Evolutionary conservation across 139 green algal species (phyloP).

Genomic region (Edaphochlamys debaryana): DNA sequence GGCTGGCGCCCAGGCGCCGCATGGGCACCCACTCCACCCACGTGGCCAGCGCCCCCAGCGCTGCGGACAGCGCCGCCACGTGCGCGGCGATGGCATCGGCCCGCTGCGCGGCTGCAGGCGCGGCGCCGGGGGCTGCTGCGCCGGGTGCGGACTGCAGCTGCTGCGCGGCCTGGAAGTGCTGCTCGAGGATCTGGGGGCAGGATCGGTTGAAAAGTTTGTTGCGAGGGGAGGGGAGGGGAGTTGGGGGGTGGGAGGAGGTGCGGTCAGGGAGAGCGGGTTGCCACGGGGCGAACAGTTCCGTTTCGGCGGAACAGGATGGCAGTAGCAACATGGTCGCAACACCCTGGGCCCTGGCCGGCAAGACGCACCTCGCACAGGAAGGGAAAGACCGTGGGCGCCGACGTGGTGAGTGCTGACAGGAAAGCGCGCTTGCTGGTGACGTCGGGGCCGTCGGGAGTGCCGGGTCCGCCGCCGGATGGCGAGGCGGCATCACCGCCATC

Average conservation of each 20-base stretch:
- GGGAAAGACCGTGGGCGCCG: conserved; percentile 65
- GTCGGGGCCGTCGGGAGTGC: conserved; percentile 11
- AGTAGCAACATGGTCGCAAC: too few species aligned
- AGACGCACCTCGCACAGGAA: conserved; percentile 75
- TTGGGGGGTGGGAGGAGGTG: too few species aligned
- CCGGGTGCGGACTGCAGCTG: neutral
- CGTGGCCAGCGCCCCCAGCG: conserved; percentile 56
- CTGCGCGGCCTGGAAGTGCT: conserved; percentile 55
- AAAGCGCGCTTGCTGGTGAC: conserved; percentile 68
- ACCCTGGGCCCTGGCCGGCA: too few species aligned
- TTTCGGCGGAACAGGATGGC: too few species aligned
- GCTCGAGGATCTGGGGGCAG: conserved; percentile 48
- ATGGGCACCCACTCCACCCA: conserved; percentile 83
- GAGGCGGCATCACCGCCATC: neutral
- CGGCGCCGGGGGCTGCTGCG: neutral
- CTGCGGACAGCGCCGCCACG: conserved; percentile 54
- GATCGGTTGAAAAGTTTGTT: too few species aligned
- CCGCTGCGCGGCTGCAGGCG: neutral
- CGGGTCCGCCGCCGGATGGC: neutral
- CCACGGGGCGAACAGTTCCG: too few species aligned
- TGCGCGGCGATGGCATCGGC: neutral
- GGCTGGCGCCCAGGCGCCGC: conserved; percentile 53
- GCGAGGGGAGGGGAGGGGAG: neutral
- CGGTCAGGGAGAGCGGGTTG: too few species aligned
- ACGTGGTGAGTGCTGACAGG: conserved; percentile 64